Conservation (phyloP, 2,329 filamentous ascomycete genomes). For the Penicillium sp. region DNA sequence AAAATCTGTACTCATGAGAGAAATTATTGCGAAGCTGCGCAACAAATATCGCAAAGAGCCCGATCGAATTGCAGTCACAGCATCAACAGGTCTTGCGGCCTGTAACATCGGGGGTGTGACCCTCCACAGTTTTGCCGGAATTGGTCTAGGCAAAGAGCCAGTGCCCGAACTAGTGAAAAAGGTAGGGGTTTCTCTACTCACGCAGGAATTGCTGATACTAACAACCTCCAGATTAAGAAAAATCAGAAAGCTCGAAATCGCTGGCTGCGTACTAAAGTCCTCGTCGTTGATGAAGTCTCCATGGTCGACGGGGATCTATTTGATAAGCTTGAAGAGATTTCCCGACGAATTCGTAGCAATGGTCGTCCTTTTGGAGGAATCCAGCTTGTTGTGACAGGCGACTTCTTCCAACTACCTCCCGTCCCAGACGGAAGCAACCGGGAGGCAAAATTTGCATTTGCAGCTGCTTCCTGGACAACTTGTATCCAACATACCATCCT, state of each 20-base stretch:
- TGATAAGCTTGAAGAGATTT: constrained; percentile 89
- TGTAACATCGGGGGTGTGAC: constrained; percentile 97
- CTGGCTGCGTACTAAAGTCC: constrained; percentile 82
- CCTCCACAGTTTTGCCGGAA: constrained; percentile 91
- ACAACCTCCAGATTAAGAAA: constrained; percentile 60
- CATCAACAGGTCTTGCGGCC: constrained; percentile 90
- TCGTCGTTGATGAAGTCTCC: constrained; percentile 92
- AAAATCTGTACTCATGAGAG: constrained; percentile 91
- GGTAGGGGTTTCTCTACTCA: constrained; percentile 19
- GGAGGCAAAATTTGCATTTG: constrained; percentile 84
- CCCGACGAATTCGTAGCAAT: constrained; percentile 81
- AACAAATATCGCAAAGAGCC: constrained; percentile 72
- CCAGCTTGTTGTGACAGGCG: constrained; percentile 90
- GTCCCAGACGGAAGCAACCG: constrained; percentile 71
- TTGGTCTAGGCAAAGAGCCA: constrained; percentile 89
- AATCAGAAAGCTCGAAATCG: constrained; percentile 84
- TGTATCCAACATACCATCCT: constrained; percentile 95
- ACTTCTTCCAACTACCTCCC: constrained; percentile 95
- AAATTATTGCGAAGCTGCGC: constrained; percentile 79
- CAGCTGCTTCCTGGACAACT: constrained; percentile 86
- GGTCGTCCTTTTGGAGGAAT: constrained; percentile 93
- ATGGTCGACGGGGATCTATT: constrained; percentile 98
- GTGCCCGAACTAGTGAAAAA: constrained; percentile 80
- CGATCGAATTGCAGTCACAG: constrained; percentile 86
- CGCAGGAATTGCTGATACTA: constrained; percentile 6